These are phyloP conservation scores for Onygenales sp. DNA, from an alignment of 2,329 filamentous ascomycete species.

Conservation along the genomic window DNA sequence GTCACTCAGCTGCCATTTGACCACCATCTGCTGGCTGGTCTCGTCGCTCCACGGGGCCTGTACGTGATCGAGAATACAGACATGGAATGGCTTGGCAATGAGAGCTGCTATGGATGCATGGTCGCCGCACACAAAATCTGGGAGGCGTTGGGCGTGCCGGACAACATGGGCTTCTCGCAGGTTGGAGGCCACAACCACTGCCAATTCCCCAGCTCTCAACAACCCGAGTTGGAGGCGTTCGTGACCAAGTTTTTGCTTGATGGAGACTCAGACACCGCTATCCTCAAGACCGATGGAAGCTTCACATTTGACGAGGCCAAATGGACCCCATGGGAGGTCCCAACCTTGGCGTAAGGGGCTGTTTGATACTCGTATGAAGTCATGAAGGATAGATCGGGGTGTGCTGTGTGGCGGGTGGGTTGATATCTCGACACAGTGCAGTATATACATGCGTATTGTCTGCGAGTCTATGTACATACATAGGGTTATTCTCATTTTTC, in stretches of 20 bases:
- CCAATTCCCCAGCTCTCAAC: conserved; percentile 44
- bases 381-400: too few species aligned
- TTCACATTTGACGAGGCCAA: conserved; percentile 28
- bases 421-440: too few species aligned
- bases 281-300: conserved; percentile 17
- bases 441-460: too few species aligned
- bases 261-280: conserved; percentile 18
- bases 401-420: too few species aligned
- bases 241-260: conserved; percentile 47
- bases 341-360: conserved; percentile 9
- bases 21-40: conserved; percentile 49
- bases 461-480: too few species aligned
- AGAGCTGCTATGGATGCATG: conserved; percentile 50
- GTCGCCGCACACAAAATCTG: conserved; percentile 46
- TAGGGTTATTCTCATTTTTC: too few species aligned
- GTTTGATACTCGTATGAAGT: too few species aligned
- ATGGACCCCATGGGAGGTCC: conserved; percentile 36
- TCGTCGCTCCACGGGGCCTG: conserved; percentile 48
- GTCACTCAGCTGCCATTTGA: conserved; percentile 44
- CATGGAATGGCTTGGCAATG: conserved; percentile 49
- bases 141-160: conserved; percentile 43
- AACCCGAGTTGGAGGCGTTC: conserved; percentile 43
- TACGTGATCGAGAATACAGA: conserved; percentile 49
- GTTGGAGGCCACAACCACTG: conserved; percentile 48
- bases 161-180: conserved; percentile 50